A percentile compares a stretch with the other conserved stretches of the same genome.
These are phyloP conservation scores for Poterioochromonas sp. DNA, from an alignment of 352 stramenopile genomes.

Conservation along the genomic window DNA sequence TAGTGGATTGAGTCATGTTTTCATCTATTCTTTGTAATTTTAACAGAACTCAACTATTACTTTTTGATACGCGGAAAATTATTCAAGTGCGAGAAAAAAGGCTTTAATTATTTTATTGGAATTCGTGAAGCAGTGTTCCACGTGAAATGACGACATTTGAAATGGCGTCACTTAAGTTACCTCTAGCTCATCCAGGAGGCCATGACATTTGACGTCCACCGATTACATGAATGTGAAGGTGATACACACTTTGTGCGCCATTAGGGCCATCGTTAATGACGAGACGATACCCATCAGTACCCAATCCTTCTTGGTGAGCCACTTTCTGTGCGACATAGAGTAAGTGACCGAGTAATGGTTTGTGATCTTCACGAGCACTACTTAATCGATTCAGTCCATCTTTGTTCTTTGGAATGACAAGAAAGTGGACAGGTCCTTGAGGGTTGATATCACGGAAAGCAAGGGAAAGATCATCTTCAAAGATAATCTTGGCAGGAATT, in stretches of 20 bases:
- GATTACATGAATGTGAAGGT: constrained; percentile 87
- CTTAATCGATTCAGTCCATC: constrained; percentile 85
- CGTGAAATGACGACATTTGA: too few species aligned
- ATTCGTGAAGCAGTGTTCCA: too few species aligned
- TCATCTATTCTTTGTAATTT: too few species aligned
- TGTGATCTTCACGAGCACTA: constrained; percentile 78
- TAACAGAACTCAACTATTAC: too few species aligned
- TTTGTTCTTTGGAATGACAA: constrained; percentile 94
- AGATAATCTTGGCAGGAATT: constrained; percentile 89
- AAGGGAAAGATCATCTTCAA: constrained; percentile 82
- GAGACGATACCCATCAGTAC: constrained; percentile 70
- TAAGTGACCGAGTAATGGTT: constrained; percentile 85
- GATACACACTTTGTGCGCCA: constrained; percentile 62
- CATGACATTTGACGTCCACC: constrained; percentile 81
- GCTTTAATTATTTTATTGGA: too few species aligned
- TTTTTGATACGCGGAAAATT: too few species aligned
- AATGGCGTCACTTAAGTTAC: too few species aligned
- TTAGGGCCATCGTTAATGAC: constrained; percentile 94
- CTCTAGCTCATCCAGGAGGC: constrained; percentile 68
- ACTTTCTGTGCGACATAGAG: constrained; percentile 82
- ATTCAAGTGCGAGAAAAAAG: too few species aligned
- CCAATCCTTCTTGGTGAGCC: constrained; percentile 67
- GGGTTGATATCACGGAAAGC: constrained; percentile 73
- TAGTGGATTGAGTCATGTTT: constrained; percentile 32
- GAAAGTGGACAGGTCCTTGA: constrained; percentile 68